Evolutionary conservation across 1,284 basidiomycete genomes (phyloP).

Genomic region (Fistulinella cinereoalba): DNA sequence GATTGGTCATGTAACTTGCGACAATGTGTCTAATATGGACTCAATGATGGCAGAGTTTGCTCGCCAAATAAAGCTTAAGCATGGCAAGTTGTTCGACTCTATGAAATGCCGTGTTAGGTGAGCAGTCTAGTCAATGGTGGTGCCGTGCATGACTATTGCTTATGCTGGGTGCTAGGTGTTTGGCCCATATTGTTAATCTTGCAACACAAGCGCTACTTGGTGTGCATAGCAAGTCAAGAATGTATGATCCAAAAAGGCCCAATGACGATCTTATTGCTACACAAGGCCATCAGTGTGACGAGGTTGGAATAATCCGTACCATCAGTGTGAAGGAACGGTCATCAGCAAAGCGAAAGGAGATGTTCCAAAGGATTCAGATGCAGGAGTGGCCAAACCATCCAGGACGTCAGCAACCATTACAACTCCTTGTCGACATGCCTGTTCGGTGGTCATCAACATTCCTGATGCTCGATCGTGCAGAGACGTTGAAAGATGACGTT

Average conservation of each 20-base stretch:
- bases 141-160: too few species aligned
- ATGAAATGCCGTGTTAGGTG: not conserved
- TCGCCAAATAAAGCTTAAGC: not conserved
- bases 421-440: conserved; percentile 39
- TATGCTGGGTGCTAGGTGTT: not conserved
- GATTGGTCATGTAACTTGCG: not conserved
- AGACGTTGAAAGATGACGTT: conserved; percentile 1
- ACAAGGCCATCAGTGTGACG: not conserved
- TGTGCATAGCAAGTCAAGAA: not conserved
- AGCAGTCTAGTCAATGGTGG: not conserved
- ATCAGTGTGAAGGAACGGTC: not conserved
- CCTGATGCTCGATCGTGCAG: conserved; percentile 35
- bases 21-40: not conserved
- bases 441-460: conserved; percentile 43
- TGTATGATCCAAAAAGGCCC: not conserved
- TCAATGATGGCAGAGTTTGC: not conserved
- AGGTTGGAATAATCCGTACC: not conserved
- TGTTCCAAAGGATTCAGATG: not conserved
- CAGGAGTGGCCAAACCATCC: not conserved
- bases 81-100: not conserved
- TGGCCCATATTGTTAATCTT: conserved; percentile 5
- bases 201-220: conserved; percentile 2
- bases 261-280: not conserved
- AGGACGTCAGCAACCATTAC: conserved; percentile 2
- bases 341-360: not conserved